Conservation (phyloP, 305 asterid species). For the Lippia alba region DNA sequence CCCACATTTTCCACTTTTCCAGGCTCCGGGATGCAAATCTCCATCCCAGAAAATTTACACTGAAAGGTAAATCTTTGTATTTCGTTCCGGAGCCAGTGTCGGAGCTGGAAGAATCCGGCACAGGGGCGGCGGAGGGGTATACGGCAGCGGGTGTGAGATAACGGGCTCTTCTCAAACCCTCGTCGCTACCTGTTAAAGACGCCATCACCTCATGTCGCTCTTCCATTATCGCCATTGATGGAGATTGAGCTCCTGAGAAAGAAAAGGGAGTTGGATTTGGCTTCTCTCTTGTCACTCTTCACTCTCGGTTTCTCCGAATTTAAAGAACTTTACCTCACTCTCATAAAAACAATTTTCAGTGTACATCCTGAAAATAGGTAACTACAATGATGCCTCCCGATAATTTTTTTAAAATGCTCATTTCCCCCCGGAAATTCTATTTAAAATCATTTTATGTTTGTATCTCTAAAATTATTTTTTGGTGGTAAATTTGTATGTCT, state of each 20-base stretch:
- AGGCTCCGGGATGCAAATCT: neutral
- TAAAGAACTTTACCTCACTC: too few species aligned
- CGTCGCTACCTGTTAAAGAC: neutral
- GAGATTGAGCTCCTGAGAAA: neutral
- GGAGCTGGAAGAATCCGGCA: neutral
- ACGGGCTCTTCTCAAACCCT: neutral
- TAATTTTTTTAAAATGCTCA: too few species aligned
- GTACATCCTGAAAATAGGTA: too few species aligned
- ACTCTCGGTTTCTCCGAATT: neutral
- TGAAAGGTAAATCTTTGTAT: constrained; percentile 16
- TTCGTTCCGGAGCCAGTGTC: neutral
- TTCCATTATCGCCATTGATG: neutral
- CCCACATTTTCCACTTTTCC: constrained; percentile 46
- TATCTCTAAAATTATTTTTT: too few species aligned
- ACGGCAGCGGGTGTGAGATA: constrained; percentile 1
- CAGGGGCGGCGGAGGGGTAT: constrained; percentile 24
- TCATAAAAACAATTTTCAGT: too few species aligned
- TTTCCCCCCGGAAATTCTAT: too few species aligned
- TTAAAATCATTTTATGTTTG: too few species aligned
- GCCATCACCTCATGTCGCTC: neutral
- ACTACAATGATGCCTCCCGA: too few species aligned
- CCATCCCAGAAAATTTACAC: constrained; percentile 32
- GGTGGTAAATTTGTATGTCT: too few species aligned
- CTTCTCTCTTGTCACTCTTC: neutral
- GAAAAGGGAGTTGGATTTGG: neutral